Evolutionary conservation across 352 stramenopile species (phyloP), one percentile per base, ranked within the genome.

Genomic region (Phytophthora nicotianae): DNA sequence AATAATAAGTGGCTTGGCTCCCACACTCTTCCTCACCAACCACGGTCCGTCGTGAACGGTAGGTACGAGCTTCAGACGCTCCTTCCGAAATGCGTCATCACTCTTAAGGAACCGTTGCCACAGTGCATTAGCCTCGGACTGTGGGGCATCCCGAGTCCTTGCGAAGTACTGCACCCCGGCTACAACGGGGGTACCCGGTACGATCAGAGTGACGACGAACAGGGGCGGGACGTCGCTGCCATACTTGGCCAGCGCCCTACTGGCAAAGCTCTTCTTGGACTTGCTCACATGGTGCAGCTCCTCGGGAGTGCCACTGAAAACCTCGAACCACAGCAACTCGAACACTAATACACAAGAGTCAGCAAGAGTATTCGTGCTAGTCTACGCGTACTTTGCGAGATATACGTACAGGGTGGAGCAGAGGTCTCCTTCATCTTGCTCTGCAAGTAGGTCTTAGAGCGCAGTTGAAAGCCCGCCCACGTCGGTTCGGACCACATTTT

Each of bases 291-390:
- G 80, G 23, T 91, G 68, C 26, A 95, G 64, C 23, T 90, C 77
- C 11, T 82, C 69, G 35, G 86, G 70, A 19, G 88, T 77, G 40
- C 86, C 83, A 49, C 76, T 81, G 51, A 95, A 90, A 27, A 90
- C 59, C 49, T 95, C 86, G 48, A 95, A 90, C 86, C 86, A 95
- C 40, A 95, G 55, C 29, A 95, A 70, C 50, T 93, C 86, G 50
- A 91, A 91, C 52, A 93, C 85, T 94, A 48, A 29, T 29, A 29
- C 24, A 29, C 7, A 29, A 29, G 24, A 8, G 27, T 16, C 19
- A 33, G 27, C 27, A 33, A 33, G 9, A 13, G 27, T 11, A 33
- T 33, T 33, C 27, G 27, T 33, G 27, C 2, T 33, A 33, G 27
- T 38, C 32, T 38, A n/a, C 32, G 32, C n/a, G n/a, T n/a, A n/a